Base-by-base conservation (phyloP, 805 yeast species). In the Wickerhamomyces canadensis region DNA sequence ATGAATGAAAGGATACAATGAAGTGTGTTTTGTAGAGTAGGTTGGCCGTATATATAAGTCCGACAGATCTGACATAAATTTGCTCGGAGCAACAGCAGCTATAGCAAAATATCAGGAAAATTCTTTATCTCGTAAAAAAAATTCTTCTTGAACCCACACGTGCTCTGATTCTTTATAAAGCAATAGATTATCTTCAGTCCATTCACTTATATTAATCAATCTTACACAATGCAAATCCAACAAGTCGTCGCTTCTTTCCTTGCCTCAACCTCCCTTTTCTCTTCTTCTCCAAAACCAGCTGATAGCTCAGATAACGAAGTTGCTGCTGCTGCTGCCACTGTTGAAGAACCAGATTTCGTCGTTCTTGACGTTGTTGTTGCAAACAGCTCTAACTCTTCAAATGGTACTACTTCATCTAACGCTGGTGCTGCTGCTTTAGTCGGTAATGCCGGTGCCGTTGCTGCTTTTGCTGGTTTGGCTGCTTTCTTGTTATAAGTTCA, bases 221-320 rank as follows among this genome's bases (percentile, higher is more conserved):
- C 6, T 10, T n/a, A 17, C 29, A 38, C 23, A 38, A 54, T 54
- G 58, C 58, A 54, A 52, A 45, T 54, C 38, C 58, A 54, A 44
- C 58, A 54, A 52, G 54, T 54, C 41, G 40, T 54, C 37, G 55
- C 58, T 29, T 49, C 57, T 4, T 46, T 48, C 43, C 33, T 54
- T 36, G 54, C 57, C 28, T 45, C 57, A 22, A 31, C 57, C 32
- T 36, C 48, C 4, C 8, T 29, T 4, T 29, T 29, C 32, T 29
- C 35, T 29, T 50, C 23, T 42, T 49, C 33, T 42, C 35, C 40
- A n/a, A n/a, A n/a, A n/a, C n/a, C n/a, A n/a, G n/a, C n/a, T n/a
- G n/a, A n/a, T 28, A 38, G 32, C 6, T 28, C 21, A 6, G 27
- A 21, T n/a, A 38, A 30, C 18, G 41, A 24, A 16, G 19, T 34